phyloP scores from a whole-genome alignment of 2,329 filamentous ascomycete species.

The Cordyceps militaris region DNA sequence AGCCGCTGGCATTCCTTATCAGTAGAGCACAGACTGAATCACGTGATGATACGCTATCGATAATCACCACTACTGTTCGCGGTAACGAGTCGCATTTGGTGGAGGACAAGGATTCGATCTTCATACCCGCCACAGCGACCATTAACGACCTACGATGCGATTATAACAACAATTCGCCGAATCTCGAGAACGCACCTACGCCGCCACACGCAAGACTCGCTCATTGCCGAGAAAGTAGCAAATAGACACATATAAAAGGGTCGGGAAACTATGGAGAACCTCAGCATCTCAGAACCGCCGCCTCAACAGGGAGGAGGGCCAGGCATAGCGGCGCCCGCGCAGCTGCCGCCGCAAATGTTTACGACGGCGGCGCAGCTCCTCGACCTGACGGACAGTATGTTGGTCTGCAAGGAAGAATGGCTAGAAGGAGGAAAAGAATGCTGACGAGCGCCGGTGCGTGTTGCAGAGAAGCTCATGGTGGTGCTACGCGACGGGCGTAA shows the following conservation, averaged over 20 bases:
- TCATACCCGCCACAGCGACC: not conserved
- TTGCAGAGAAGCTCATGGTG: constrained; percentile 85
- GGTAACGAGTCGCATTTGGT: not conserved
- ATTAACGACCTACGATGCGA: constrained; percentile 4
- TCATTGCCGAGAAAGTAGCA: not conserved
- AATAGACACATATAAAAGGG: constrained; percentile 7
- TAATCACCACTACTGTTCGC: not conserved
- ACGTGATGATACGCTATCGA: constrained; percentile 4
- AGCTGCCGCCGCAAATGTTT: constrained; percentile 92
- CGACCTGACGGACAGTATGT: constrained; percentile 93
- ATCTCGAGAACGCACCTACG: not conserved
- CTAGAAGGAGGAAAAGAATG: not conserved
- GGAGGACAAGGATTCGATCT: not conserved
- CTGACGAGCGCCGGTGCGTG: constrained; percentile 19
- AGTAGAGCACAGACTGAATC: not conserved
- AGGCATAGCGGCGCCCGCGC: constrained; percentile 37
- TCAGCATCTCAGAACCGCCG: constrained; percentile 42
- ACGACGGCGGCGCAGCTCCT: constrained; percentile 93
- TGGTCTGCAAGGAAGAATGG: not conserved
- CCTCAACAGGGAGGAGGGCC: constrained; percentile 29
- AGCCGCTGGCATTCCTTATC: not conserved
- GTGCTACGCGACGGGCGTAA: constrained; percentile 90
- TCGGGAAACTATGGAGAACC: constrained; percentile 50
- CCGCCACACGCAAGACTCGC: not conserved
- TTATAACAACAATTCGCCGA: not conserved